Percentiles rank a stretch among this genome's conserved stretches.
phyloP scores from a whole-genome alignment of 805 yeast genomes.

The Ogataea kodamae region DNA sequence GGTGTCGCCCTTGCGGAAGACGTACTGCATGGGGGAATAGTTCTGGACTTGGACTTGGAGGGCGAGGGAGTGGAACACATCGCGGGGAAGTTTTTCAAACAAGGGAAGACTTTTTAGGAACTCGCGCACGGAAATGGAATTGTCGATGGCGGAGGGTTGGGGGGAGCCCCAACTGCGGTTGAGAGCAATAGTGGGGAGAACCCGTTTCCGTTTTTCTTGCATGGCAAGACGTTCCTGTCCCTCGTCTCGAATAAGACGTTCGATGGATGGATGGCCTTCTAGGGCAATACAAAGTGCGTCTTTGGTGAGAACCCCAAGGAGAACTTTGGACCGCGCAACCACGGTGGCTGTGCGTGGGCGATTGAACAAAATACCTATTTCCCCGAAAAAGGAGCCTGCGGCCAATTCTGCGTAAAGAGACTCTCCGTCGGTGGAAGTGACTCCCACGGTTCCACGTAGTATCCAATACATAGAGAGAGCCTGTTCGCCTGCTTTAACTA shows the following conservation, averaged over 20 bases:
- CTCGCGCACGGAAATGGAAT: conserved; percentile 50
- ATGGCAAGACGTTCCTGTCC: conserved; percentile 74
- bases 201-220: conserved; percentile 57
- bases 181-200: conserved; percentile 32
- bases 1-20: conserved; percentile 54
- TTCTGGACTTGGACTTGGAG: conserved; percentile 55
- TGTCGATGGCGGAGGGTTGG: conserved; percentile 40
- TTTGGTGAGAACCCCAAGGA: conserved; percentile 65
- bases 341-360: conserved; percentile 80
- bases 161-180: conserved; percentile 35
- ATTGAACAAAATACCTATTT: conserved; percentile 71
- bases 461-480: conserved; percentile 80
- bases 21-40: conserved; percentile 54
- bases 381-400: conserved; percentile 74
- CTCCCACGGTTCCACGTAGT: conserved; percentile 70
- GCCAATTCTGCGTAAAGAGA: conserved; percentile 66
- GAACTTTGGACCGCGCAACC: conserved; percentile 61
- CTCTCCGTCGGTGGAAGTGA: conserved; percentile 75
- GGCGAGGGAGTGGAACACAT: conserved; percentile 62
- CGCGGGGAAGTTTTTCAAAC: conserved; percentile 53
- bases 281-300: conserved; percentile 58
- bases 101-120: conserved; percentile 56
- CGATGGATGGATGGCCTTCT: conserved; percentile 61
- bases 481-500: conserved; percentile 68
- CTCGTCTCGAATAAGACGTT: conserved; percentile 68